These are phyloP conservation scores for Lipomyces orientalis DNA, from an alignment of 805 yeast species.

Conservation along the genomic window DNA sequence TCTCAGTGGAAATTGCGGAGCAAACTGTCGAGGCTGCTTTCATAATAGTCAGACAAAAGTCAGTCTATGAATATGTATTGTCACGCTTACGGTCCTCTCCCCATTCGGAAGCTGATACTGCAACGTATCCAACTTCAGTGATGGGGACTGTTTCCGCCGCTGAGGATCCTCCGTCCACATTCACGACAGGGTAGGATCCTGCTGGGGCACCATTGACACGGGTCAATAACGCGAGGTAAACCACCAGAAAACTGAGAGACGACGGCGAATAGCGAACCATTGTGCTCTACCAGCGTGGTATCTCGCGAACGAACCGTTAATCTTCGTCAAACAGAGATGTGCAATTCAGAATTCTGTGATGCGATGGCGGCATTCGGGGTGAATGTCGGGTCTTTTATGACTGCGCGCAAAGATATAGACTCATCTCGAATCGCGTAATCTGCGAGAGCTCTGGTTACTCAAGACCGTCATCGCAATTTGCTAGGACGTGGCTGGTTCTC, in stretches of 20 bases:
- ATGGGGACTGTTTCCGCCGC: slow-evolving; percentile 12
- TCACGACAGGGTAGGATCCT: slow-evolving; percentile 25
- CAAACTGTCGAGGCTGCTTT: background rate
- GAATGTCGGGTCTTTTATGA: background rate
- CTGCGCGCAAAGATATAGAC: background rate
- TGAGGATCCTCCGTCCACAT: slow-evolving; percentile 26
- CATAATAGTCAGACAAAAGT: slow-evolving; percentile 1
- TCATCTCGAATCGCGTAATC: background rate
- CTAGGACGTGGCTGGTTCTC: background rate
- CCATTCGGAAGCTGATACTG: background rate
- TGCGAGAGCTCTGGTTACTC: background rate
- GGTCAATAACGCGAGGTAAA: background rate
- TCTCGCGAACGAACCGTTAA: background rate
- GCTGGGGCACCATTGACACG: slow-evolving; percentile 2
- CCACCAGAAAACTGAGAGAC: background rate
- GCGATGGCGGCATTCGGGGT: background rate
- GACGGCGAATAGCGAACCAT: slow-evolving; percentile 2
- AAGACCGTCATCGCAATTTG: background rate
- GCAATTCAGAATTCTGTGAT: background rate
- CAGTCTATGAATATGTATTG: background rate
- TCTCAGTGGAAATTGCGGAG: slow-evolving; percentile 12
- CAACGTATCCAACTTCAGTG: background rate
- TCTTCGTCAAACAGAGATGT: background rate
- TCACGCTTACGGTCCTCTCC: background rate
- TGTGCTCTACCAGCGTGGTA: background rate